Evolutionary conservation across 106 monocot genomes (phyloP).

Genomic region (Posidonia australis): DNA sequence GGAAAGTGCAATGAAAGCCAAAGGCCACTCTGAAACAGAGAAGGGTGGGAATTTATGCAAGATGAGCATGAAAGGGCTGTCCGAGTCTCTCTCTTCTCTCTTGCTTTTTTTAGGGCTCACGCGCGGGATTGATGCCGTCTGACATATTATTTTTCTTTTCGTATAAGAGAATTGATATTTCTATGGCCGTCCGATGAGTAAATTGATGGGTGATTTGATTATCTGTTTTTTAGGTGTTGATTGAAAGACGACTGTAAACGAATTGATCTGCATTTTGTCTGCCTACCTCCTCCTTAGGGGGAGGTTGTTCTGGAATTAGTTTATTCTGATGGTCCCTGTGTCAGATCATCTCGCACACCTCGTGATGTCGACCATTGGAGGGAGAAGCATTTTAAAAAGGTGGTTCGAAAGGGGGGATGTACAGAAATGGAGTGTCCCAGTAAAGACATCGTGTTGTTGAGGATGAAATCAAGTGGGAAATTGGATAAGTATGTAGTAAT

Average conservation of each 20-base stretch:
- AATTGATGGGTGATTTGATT: not conserved
- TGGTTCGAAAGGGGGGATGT: too few species aligned
- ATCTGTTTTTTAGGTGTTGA: too few species aligned
- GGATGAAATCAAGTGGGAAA: too few species aligned
- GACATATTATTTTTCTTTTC: not conserved
- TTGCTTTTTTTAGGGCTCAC: constrained; percentile 1
- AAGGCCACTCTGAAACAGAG: constrained; percentile 1
- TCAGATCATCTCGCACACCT: not conserved
- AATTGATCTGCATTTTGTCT: not conserved
- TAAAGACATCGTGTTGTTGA: too few species aligned
- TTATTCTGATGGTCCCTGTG: not conserved
- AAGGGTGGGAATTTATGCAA: not conserved
- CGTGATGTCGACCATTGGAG: not conserved
- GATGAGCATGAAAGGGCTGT: not conserved
- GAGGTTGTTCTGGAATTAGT: not conserved
- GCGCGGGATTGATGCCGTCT: constrained; percentile 11
- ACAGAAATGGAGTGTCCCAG: too few species aligned
- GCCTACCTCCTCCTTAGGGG: not conserved
- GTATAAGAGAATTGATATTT: not conserved
- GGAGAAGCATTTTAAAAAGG: too few species aligned
- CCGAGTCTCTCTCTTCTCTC: constrained; percentile 1
- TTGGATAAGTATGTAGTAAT: too few species aligned
- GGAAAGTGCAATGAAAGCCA: not conserved
- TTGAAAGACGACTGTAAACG: not conserved
- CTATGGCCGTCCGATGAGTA: not conserved